Conservation (phyloP, 345 rosid species). For the Linum trigynum region DNA sequence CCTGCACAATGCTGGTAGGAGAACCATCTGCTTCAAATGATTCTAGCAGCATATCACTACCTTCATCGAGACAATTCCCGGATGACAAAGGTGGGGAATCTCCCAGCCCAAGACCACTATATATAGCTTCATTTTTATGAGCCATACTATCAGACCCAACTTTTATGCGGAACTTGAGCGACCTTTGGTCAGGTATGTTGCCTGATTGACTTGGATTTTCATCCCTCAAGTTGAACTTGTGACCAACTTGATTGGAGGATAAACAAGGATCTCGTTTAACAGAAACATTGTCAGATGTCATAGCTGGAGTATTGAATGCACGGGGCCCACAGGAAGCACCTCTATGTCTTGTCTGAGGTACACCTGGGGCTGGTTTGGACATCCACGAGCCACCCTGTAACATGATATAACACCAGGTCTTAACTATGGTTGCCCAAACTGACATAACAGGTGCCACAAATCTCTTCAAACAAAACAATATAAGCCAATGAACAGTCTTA, state of each 20-base stretch:
- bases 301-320: constrained; percentile 11
- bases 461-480: constrained; percentile 9
- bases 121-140: constrained; percentile 38
- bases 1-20: constrained; percentile 59
- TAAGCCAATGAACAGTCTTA: constrained; percentile 8
- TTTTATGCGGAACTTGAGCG: constrained; percentile 49
- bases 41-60: constrained; percentile 22
- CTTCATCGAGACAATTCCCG: constrained; percentile 37
- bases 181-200: constrained; percentile 29
- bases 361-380: constrained; percentile 28
- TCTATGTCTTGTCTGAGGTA: constrained; percentile 17
- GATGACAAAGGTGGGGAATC: constrained; percentile 45
- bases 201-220: constrained; percentile 25
- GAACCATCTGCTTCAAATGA: constrained; percentile 30
- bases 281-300: constrained; percentile 23
- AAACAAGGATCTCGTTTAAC: constrained; percentile 20
- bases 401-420: constrained; percentile 18
- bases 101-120: constrained; percentile 49
- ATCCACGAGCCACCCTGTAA: constrained; percentile 41
- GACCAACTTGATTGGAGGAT: constrained; percentile 23
- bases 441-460: constrained; percentile 3
- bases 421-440: constrained; percentile 15
- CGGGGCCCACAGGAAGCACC: constrained; percentile 13
- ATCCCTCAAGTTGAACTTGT: constrained; percentile 21
- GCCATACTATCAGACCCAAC: constrained; percentile 38